Percentiles rank a stretch among this genome's conserved stretches.
These are phyloP conservation scores for Pinus albicaulis DNA, from an alignment of 75 land plant genomes.

Conservation along the genomic window DNA sequence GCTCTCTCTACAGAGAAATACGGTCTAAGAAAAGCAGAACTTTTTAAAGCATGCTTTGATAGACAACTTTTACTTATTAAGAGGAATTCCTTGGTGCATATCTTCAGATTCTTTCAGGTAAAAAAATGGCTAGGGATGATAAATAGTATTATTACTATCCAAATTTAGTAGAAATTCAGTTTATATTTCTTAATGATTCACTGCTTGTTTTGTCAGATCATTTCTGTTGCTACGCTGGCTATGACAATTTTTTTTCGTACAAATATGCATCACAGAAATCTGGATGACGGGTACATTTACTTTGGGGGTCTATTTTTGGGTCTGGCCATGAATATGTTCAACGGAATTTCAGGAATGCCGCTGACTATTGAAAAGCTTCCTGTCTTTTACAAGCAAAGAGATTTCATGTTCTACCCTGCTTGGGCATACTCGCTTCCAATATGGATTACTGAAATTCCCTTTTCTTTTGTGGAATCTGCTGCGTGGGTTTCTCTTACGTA, in stretches of 20 bases:
- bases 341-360: constrained; percentile 37
- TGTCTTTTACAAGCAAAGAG: constrained; percentile 54
- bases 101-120: too few species aligned
- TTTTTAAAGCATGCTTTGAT: too few species aligned
- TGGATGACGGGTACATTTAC: constrained; percentile 32
- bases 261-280: constrained; percentile 21
- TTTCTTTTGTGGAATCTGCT: constrained; percentile 30
- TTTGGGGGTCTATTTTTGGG: constrained; percentile 38
- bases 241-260: constrained; percentile 54
- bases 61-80: too few species aligned
- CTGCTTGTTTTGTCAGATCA: constrained; percentile 21
- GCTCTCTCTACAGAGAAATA: constrained; percentile 24
- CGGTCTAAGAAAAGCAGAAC: too few species aligned
- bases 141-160: too few species aligned
- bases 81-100: background rate
- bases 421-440: constrained; percentile 45
- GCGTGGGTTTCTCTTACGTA: constrained; percentile 41
- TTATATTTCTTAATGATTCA: too few species aligned
- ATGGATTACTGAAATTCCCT: constrained; percentile 29
- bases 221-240: constrained; percentile 27
- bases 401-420: constrained; percentile 46
- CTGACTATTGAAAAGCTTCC: constrained; percentile 40
- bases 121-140: too few species aligned
- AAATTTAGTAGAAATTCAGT: too few species aligned
- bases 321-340: constrained; percentile 36